These are phyloP conservation scores for Hypoxylon sp. DNA, from an alignment of 2,329 filamentous ascomycete species.

Conservation along the genomic window DNA sequence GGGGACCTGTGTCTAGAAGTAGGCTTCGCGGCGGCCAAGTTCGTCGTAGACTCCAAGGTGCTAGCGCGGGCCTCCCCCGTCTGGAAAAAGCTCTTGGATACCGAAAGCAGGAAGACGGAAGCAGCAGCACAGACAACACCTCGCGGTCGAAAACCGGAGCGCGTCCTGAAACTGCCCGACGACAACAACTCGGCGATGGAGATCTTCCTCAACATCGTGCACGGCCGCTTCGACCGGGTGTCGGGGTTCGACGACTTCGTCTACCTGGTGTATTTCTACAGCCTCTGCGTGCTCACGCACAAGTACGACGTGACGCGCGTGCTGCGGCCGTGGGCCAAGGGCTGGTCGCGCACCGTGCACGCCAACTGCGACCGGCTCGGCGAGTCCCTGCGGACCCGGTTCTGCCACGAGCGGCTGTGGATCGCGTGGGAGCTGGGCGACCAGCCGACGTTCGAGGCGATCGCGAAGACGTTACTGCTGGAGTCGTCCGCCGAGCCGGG, in stretches of 20 bases:
- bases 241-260: constrained; percentile 29
- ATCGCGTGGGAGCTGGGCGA: constrained; percentile 40
- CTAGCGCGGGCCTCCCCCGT: constrained; percentile 31
- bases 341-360: constrained; percentile 36
- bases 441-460: constrained; percentile 24
- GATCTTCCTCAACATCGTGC: constrained; percentile 37
- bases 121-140: not conserved
- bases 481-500: constrained; percentile 17
- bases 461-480: constrained; percentile 33
- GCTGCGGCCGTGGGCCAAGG: constrained; percentile 40
- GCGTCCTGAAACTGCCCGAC: constrained; percentile 38
- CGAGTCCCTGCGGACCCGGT: constrained; percentile 21
- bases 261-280: constrained; percentile 34
- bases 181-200: constrained; percentile 35
- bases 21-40: constrained; percentile 15
- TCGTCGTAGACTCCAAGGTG: constrained; percentile 34
- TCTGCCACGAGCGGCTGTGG: constrained; percentile 39
- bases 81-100: constrained; percentile 34
- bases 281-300: constrained; percentile 38
- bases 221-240: constrained; percentile 30
- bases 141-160: constrained; percentile 14
- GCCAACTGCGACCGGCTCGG: constrained; percentile 27
- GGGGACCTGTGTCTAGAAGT: constrained; percentile 37
- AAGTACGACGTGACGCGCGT: constrained; percentile 42
- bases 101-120: constrained; percentile 28